Base-by-base conservation (phyloP, 1,284 basidiomycete genomes). In the Flammula alnicola region DNA sequence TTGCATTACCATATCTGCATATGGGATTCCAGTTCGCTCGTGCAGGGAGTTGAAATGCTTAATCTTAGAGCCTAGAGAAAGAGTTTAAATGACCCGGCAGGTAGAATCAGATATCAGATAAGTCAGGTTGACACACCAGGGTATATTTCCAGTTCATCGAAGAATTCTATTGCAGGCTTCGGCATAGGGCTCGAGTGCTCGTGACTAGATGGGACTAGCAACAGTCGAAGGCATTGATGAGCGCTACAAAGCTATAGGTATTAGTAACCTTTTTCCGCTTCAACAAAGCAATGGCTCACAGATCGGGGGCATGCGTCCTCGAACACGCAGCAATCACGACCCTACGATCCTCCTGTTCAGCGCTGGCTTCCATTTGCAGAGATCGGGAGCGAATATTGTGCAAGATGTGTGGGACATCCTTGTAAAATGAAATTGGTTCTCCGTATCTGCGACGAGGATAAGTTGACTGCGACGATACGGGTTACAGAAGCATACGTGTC, bases 121-220 rank as follows among this genome's bases (percentile, higher is more conserved):
- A 19, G 8, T 25, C 19, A n/a, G n/a, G n/a, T n/a, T n/a, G 16
- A 58, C 57, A 26, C 55, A 81, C 88, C 87, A 7, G 91, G 91
- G 60, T 93, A 95, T 65, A 95, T 93, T 64, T 95, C 91, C 51
- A 86, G 68, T 55, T 90, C 81, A 61, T 92, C 82, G 63, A 96
- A 93, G 58, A 87, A 88, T 10, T 78, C 70, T 47, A 84, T 77
- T 0, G 91, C 88, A 7, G 67, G 56, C 8, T 25, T 71, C 67
- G 8, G 76, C 71, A 7, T 75, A 65, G n/a, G 70, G 67, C n/a
- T 36, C 69, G 69, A 68, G 6, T 38, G 70, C 2, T 71, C 72
- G 1, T 65, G 56, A 4, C 73, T 67, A 0, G 75, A 74, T 1
- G 84, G 83, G 1, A 95, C 68, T 14, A 86, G 76, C 31, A 95